Evolutionary conservation across 2,329 filamentous ascomycete genomes (phyloP).

Genomic region (Neofusicoccum sp.): DNA sequence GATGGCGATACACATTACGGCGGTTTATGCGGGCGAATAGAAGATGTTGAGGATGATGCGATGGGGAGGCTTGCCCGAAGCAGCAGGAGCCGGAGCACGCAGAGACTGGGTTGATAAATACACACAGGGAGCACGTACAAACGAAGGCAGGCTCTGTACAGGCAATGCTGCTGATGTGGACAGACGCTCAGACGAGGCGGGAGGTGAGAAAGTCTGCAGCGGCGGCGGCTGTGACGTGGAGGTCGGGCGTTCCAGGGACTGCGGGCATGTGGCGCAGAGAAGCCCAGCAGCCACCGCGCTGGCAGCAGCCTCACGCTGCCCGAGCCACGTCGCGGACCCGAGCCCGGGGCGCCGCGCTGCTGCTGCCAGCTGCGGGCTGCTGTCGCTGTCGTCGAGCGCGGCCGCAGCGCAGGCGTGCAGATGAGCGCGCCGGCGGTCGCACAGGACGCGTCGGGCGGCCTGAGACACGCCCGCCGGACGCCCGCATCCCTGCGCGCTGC

Average conservation of each 20-base stretch:
- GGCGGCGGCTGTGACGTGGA: constrained; percentile 5
- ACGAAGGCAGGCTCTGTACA: constrained; percentile 1
- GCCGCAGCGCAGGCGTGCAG: too few relatives aligned
- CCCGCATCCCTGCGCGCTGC: constrained; percentile 5
- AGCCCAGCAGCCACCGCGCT: too few relatives aligned
- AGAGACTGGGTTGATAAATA: background rate
- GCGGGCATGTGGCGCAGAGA: background rate
- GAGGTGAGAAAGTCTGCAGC: background rate
- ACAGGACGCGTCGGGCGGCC: background rate
- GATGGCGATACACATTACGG: constrained; percentile 52
- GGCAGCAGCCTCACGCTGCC: too few relatives aligned
- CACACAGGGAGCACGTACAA: background rate
- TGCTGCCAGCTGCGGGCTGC: too few relatives aligned
- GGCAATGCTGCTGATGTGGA: background rate
- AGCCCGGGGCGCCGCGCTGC: too few relatives aligned
- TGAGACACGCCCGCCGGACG: constrained; percentile 6
- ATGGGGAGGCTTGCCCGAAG: constrained; percentile 14
- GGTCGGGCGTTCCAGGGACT: constrained; percentile 6
- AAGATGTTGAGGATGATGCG: constrained; percentile 3
- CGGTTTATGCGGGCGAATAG: background rate
- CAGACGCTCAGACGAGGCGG: constrained; percentile 8
- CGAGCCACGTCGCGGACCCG: background rate
- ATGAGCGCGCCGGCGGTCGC: too few relatives aligned
- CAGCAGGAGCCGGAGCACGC: background rate
- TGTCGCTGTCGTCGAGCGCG: too few relatives aligned